A percentile compares a stretch with the other conserved stretches of the same genome.
Evolutionary conservation across 345 rosid species (phyloP).

Genomic region (Salix koriyanagi): DNA sequence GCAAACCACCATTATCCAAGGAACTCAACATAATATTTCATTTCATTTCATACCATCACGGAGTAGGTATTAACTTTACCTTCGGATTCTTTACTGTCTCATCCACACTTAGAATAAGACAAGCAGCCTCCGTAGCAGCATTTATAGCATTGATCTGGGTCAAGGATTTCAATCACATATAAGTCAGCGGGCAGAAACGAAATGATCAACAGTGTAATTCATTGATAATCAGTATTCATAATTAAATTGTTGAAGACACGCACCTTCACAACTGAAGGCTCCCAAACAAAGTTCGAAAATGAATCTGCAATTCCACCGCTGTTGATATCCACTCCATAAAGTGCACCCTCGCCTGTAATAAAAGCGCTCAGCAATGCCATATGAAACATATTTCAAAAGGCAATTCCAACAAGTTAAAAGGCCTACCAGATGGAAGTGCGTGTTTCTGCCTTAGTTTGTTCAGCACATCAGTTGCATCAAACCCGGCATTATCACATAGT

Average conservation of each 20-base stretch:
- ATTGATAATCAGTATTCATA: background rate
- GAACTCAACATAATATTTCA: background rate
- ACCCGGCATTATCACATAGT: constrained; percentile 98
- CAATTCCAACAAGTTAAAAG: background rate
- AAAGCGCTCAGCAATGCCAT: background rate
- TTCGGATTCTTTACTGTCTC: constrained; percentile 99
- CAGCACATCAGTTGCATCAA: constrained; percentile 97
- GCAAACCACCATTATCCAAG: background rate
- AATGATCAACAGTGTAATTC: background rate
- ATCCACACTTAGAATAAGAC: constrained; percentile 90
- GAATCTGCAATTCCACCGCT: constrained; percentile 95
- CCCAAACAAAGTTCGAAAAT: constrained; percentile 96
- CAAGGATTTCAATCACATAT: background rate
- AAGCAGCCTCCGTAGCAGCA: constrained; percentile 99
- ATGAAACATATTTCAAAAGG: background rate
- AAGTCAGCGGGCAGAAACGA: background rate
- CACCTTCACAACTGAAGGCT: constrained; percentile 96
- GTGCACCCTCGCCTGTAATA: constrained; percentile 74
- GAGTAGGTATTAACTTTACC: constrained; percentile 36
- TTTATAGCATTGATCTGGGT: constrained; percentile 89
- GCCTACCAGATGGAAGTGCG: constrained; percentile 78
- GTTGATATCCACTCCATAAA: constrained; percentile 91
- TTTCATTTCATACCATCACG: background rate
- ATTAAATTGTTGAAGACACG: background rate
- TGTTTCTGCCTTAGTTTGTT: constrained; percentile 97